Conservation (phyloP, 2,329 filamentous ascomycete genomes). For the Botrytis squamosa region DNA sequence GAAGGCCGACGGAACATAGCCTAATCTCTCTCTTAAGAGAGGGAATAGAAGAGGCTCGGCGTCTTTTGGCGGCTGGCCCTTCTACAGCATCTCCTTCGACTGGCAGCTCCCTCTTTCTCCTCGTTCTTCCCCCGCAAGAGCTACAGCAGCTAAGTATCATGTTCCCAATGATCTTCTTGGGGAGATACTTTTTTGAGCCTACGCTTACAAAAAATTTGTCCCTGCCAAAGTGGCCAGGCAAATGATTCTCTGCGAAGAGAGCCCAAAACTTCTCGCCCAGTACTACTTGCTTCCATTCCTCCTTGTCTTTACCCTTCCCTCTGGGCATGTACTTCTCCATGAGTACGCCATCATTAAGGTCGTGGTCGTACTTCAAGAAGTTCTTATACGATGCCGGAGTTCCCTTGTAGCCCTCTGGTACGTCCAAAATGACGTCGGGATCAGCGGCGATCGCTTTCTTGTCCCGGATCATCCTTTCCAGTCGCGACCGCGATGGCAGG, state of each 20-base stretch:
- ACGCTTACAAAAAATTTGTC: neutral
- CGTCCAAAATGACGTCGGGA: neutral
- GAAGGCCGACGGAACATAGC: neutral
- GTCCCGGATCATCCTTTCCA: neutral
- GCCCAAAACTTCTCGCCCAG: neutral
- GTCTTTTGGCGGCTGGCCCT: neutral
- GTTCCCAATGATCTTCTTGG: neutral
- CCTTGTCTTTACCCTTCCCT: neutral
- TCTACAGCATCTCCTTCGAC: neutral
- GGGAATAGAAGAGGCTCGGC: too few relatives aligned
- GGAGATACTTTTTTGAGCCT: neutral
- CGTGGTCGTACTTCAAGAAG: neutral
- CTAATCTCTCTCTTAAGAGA: neutral
- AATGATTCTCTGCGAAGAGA: neutral
- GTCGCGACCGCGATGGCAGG: neutral
- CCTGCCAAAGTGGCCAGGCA: neutral
- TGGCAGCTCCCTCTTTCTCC: neutral
- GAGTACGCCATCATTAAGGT: neutral
- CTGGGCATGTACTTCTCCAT: neutral
- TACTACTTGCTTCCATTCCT: neutral
- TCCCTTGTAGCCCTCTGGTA: neutral
- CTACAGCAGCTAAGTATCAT: neutral
- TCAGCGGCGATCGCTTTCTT: neutral
- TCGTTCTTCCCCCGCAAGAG: neutral
- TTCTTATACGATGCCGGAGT: neutral